Conservation (phyloP, 495 filamentous ascomycete species). For the Podospora sp. region DNA sequence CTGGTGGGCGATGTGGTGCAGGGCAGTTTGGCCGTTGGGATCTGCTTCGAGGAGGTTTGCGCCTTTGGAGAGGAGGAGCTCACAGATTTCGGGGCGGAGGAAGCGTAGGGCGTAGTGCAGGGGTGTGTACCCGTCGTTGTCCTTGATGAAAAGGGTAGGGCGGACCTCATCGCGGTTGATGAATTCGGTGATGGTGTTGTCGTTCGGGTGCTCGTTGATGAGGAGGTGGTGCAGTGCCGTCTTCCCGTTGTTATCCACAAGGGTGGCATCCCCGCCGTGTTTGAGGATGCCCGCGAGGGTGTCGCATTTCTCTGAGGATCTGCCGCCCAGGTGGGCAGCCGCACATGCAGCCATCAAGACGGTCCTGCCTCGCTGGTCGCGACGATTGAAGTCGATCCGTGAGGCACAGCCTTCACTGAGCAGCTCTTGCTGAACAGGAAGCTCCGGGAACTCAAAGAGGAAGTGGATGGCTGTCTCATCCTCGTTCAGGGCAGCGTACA, state of each 20-base stretch:
- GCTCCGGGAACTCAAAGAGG: slow-evolving; percentile 25
- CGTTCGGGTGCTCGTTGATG: slow-evolving; percentile 24
- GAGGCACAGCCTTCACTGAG: slow-evolving; percentile 19
- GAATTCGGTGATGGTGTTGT: slow-evolving; percentile 26
- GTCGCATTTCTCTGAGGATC: background rate
- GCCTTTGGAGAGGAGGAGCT: slow-evolving; percentile 16
- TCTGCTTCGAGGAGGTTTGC: slow-evolving; percentile 21
- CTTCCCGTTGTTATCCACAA: slow-evolving; percentile 29
- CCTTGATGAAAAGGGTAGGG: slow-evolving; percentile 9
- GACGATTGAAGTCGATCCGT: slow-evolving; percentile 31
- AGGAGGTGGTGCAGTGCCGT: slow-evolving; percentile 37
- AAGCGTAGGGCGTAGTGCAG: slow-evolving; percentile 31
- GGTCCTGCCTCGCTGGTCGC: slow-evolving; percentile 29
- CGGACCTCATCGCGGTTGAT: slow-evolving; percentile 19
- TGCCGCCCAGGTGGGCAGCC: background rate
- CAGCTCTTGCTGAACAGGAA: slow-evolving; percentile 15
- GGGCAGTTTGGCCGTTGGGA: slow-evolving; percentile 18
- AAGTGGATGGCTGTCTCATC: slow-evolving; percentile 28
- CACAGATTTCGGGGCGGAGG: slow-evolving; percentile 21
- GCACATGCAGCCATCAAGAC: slow-evolving; percentile 28
- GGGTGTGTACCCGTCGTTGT: slow-evolving; percentile 24
- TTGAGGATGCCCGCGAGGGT: slow-evolving; percentile 25
- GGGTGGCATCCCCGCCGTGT: slow-evolving; percentile 24
- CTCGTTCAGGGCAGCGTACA: slow-evolving; percentile 24
- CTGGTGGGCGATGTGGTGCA: slow-evolving; percentile 24